Evolutionary conservation across 1,284 basidiomycete species (phyloP).

Genomic region (Malassezia sympodialis): DNA sequence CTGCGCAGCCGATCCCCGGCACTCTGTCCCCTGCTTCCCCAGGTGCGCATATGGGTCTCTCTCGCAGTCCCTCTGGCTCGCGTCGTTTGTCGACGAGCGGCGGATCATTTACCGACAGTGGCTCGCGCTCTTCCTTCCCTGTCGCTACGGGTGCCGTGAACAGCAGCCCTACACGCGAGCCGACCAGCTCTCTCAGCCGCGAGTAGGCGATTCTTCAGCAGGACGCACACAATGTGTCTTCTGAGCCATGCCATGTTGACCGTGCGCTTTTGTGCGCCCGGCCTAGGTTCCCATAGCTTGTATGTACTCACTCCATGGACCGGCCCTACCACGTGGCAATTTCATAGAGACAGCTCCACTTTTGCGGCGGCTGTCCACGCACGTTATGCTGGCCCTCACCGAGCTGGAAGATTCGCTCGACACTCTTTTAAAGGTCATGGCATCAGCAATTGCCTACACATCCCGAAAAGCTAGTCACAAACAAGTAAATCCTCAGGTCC

Average conservation of each 20-base stretch:
- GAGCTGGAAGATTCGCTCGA: constrained; percentile 29
- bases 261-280: neutral
- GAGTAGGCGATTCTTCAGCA: neutral
- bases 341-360: neutral
- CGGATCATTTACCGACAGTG: constrained; percentile 4
- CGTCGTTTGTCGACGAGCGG: neutral
- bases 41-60: constrained; percentile 13
- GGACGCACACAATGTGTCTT: too few species aligned
- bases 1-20: neutral
- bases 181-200: constrained; percentile 11
- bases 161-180: constrained; percentile 11
- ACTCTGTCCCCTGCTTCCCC: neutral
- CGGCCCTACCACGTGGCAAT: neutral
- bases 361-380: constrained; percentile 5
- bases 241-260: neutral
- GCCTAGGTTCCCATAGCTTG: neutral
- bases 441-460: constrained; percentile 28
- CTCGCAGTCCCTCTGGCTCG: constrained; percentile 2
- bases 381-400: constrained; percentile 26
- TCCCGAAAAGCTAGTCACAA: constrained; percentile 29
- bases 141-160: constrained; percentile 6
- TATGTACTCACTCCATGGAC: neutral
- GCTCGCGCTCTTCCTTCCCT: constrained; percentile 13
- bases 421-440: constrained; percentile 34
- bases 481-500: constrained; percentile 20